Conservation (phyloP, 306 rosid species). For the Cajanus cajan region DNA sequence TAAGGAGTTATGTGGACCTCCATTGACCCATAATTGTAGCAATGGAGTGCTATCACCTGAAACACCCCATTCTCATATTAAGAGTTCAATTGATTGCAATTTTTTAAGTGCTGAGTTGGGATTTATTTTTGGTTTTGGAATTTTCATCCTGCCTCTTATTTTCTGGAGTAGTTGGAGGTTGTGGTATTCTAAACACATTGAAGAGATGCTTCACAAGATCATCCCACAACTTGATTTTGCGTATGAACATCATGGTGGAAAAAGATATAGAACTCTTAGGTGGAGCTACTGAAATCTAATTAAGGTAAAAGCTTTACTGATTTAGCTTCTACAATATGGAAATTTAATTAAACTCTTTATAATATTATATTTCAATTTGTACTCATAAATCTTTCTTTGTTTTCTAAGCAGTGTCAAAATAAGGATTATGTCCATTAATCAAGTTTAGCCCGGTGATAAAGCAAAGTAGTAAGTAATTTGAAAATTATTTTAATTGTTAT, state of each 20-base stretch:
- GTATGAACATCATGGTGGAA: not conserved
- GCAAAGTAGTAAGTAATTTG: not conserved
- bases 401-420: not conserved
- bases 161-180: too few relatives aligned
- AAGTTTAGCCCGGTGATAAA: too few relatives aligned
- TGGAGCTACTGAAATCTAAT: not conserved
- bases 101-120: too few relatives aligned
- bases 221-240: not conserved
- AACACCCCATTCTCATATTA: too few relatives aligned
- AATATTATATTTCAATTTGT: not conserved
- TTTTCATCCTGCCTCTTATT: too few relatives aligned
- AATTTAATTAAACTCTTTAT: not conserved
- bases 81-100: too few relatives aligned
- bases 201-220: not conserved
- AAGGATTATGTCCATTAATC: not conserved
- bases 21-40: too few relatives aligned
- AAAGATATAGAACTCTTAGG: not conserved
- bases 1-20: too few relatives aligned
- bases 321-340: not conserved
- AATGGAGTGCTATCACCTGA: too few relatives aligned
- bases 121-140: too few relatives aligned
- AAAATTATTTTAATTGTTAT: not conserved
- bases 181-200: not conserved
- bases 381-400: not conserved
- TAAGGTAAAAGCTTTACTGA: not conserved